These are phyloP conservation scores for Boletellus sp. DNA, from an alignment of 768 basidiomycete species.

Conservation along the genomic window DNA sequence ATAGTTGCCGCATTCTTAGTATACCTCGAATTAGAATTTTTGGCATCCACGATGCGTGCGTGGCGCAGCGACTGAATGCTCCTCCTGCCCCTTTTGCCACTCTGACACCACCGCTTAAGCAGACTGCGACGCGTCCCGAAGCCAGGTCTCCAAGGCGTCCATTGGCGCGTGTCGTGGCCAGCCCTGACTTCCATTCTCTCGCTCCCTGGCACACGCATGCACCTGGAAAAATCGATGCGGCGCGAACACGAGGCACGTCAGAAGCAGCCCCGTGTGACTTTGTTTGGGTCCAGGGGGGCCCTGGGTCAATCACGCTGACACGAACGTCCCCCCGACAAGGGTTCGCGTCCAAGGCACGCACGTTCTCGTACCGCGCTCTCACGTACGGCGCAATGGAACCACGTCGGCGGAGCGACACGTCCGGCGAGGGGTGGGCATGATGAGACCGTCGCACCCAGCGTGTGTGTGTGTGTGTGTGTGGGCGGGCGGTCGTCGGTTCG, in stretches of 20 bases:
- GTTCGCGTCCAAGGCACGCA: too few species aligned
- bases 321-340: not conserved
- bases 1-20: slow-evolving; percentile 30
- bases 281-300: slow-evolving; percentile 23
- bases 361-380: too few species aligned
- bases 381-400: too few species aligned
- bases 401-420: too few species aligned
- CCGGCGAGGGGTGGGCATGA: too few species aligned
- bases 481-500: too few species aligned
- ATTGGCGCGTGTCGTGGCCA: slow-evolving; percentile 10
- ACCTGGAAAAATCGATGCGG: too few species aligned
- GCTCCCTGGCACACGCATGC: slow-evolving; percentile 17
- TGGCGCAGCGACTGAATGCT: not conserved
- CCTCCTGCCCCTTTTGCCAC: slow-evolving; percentile 15
- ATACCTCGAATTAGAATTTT: slow-evolving; percentile 37
- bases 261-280: slow-evolving; percentile 20
- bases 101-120: slow-evolving; percentile 20
- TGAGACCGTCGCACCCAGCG: too few species aligned
- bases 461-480: too few species aligned
- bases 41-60: slow-evolving; percentile 11
- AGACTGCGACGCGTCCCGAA: slow-evolving; percentile 12
- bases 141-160: slow-evolving; percentile 10
- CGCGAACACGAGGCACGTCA: slow-evolving; percentile 28
- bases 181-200: slow-evolving; percentile 9
- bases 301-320: not conserved